A percentile compares a stretch with the other conserved stretches of the same genome.
Conservation (phyloP, 371 early-diverging fungal species). For the Umbelopsis sp. region DNA sequence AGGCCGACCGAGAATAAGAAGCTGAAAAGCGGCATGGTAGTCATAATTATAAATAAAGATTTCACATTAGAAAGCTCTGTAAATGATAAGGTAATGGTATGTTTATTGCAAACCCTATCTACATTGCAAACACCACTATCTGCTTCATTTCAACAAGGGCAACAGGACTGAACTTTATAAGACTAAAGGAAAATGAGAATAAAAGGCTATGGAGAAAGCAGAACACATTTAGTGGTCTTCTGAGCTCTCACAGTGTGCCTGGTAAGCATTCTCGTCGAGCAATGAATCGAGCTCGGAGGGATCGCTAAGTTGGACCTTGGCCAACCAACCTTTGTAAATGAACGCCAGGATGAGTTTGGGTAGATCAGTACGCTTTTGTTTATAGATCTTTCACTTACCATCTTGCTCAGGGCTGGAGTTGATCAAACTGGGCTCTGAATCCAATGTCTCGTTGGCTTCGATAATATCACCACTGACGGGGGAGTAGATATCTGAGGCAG, state of each 20-base stretch:
- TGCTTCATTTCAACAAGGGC: neutral
- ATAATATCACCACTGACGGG: slow-evolving; percentile 87
- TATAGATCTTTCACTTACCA: slow-evolving; percentile 49
- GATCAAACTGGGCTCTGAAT: slow-evolving; percentile 73
- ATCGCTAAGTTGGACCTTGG: slow-evolving; percentile 83
- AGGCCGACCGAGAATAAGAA: too few relatives aligned
- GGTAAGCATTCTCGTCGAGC: slow-evolving; percentile 76
- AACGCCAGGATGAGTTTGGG: slow-evolving; percentile 10
- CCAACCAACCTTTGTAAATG: slow-evolving; percentile 81
- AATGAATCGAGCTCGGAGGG: slow-evolving; percentile 71
- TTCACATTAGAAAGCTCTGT: neutral
- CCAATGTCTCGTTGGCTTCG: slow-evolving; percentile 73
- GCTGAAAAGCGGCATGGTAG: too few relatives aligned
- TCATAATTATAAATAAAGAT: too few relatives aligned
- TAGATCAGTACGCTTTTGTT: neutral
- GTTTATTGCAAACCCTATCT: neutral
- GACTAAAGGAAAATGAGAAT: neutral
- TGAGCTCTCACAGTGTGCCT: slow-evolving; percentile 44
- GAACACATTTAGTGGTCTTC: slow-evolving; percentile 29
- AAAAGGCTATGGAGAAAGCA: neutral
- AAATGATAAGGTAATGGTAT: neutral
- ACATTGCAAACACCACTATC: neutral
- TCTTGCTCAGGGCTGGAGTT: slow-evolving; percentile 78
- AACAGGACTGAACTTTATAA: neutral
- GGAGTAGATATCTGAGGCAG: slow-evolving; percentile 90